phyloP scores from a whole-genome alignment of 169 alveolate species.

The Plasmodium berghei region DNA sequence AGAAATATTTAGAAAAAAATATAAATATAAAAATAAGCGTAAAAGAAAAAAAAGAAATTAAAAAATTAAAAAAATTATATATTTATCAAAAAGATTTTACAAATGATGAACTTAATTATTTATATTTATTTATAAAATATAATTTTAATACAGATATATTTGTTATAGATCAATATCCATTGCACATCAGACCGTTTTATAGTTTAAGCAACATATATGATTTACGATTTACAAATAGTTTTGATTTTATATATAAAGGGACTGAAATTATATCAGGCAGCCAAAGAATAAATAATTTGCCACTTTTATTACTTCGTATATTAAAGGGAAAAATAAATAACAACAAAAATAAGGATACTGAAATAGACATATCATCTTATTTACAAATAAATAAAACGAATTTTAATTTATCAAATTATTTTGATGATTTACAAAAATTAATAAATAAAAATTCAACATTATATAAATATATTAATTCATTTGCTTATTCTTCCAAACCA shows the following conservation, averaged over 20 bases:
- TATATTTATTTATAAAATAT: slow-evolving; percentile 27
- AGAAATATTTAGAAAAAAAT: background rate
- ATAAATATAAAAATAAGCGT: background rate
- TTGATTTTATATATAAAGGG: slow-evolving; percentile 53
- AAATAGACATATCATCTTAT: background rate
- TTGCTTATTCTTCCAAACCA: slow-evolving; percentile 43
- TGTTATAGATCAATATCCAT: slow-evolving; percentile 49
- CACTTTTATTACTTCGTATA: slow-evolving; percentile 12
- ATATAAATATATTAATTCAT: slow-evolving; percentile 29
- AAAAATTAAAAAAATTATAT: slow-evolving; percentile 24
- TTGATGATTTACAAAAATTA: slow-evolving; percentile 2
- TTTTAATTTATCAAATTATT: slow-evolving; percentile 1
- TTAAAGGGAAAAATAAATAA: slow-evolving; percentile 12
- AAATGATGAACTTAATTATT: slow-evolving; percentile 29
- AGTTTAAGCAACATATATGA: slow-evolving; percentile 42
- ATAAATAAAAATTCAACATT: slow-evolving; percentile 37
- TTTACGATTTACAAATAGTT: slow-evolving; percentile 50
- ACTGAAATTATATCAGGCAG: slow-evolving; percentile 59
- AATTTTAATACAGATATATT: slow-evolving; percentile 32
- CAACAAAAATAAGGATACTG: background rate
- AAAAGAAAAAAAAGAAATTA: slow-evolving; percentile 2
- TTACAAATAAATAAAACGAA: background rate
- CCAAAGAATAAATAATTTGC: slow-evolving; percentile 55
- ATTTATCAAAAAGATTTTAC: slow-evolving; percentile 31
- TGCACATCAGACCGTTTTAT: slow-evolving; percentile 45